These are phyloP conservation scores for Piromyces sp. DNA, from an alignment of 192 early-diverging fungal genomes.

Conservation along the genomic window DNA sequence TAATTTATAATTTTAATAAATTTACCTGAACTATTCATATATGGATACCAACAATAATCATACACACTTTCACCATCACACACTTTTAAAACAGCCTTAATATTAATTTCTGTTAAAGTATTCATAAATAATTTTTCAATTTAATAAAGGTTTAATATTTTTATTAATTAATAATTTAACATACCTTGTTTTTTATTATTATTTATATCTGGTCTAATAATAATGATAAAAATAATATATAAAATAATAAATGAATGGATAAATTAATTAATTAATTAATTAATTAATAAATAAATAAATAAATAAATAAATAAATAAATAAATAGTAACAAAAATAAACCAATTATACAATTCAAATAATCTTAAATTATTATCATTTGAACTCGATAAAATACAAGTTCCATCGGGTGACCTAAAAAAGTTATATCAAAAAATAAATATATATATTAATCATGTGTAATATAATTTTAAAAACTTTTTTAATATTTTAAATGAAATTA, in stretches of 20 bases:
- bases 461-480: too few relatives aligned
- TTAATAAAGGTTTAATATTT: too few relatives aligned
- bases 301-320: too few relatives aligned
- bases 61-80: constrained; percentile 32
- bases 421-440: too few relatives aligned
- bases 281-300: too few relatives aligned
- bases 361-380: constrained; percentile 38
- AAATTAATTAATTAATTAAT: too few relatives aligned
- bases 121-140: too few relatives aligned
- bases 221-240: neutral
- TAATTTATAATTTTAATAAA: neutral
- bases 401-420: constrained; percentile 56
- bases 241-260: neutral
- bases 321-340: too few relatives aligned
- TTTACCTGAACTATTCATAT: constrained; percentile 16
- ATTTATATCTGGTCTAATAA: neutral
- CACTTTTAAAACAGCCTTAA: neutral
- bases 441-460: too few relatives aligned
- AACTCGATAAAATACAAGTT: constrained; percentile 34
- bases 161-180: too few relatives aligned
- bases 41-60: constrained; percentile 47
- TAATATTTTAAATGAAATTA: too few relatives aligned
- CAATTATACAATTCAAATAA: constrained; percentile 22
- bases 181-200: neutral
- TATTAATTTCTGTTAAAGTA: constrained; percentile 13